Conservation (phyloP, 371 early-diverging fungal species). For the Dentiscutata heterogama region DNA sequence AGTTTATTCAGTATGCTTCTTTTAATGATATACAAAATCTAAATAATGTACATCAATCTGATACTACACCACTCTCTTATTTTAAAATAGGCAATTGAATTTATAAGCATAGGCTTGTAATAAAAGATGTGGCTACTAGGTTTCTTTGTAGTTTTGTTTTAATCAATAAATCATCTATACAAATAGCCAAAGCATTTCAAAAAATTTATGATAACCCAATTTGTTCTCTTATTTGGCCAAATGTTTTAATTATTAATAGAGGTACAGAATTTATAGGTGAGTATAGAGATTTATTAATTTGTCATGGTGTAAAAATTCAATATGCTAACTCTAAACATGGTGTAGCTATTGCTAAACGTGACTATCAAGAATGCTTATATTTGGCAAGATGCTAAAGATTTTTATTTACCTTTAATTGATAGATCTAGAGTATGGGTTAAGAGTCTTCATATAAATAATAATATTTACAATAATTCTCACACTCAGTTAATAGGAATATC, state of each 20-base stretch:
- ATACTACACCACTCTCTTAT: neutral
- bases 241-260: neutral
- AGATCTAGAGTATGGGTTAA: slow-evolving; percentile 21
- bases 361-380: slow-evolving; percentile 20
- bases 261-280: slow-evolving; percentile 10
- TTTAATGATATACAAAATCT: neutral
- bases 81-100: slow-evolving; percentile 15
- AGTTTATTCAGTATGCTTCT: no score
- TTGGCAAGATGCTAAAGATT: slow-evolving; percentile 20
- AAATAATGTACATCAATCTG: neutral
- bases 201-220: slow-evolving; percentile 4
- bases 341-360: slow-evolving; percentile 16
- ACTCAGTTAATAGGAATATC: slow-evolving; percentile 34
- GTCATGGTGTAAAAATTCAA: neutral
- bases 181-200: slow-evolving; percentile 5
- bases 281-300: slow-evolving; percentile 18
- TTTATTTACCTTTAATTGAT: slow-evolving; percentile 13
- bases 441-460: neutral
- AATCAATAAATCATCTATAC: neutral
- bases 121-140: slow-evolving; percentile 5
- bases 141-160: neutral
- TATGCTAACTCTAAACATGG: slow-evolving; percentile 12
- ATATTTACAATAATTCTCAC: slow-evolving; percentile 26
- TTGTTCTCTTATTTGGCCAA: neutral
- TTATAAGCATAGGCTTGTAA: slow-evolving; percentile 14